Percentiles rank a stretch among this genome's conserved stretches.
Conservation (phyloP, 1,139 yeast genomes). For the Eremothecium coryli region DNA sequence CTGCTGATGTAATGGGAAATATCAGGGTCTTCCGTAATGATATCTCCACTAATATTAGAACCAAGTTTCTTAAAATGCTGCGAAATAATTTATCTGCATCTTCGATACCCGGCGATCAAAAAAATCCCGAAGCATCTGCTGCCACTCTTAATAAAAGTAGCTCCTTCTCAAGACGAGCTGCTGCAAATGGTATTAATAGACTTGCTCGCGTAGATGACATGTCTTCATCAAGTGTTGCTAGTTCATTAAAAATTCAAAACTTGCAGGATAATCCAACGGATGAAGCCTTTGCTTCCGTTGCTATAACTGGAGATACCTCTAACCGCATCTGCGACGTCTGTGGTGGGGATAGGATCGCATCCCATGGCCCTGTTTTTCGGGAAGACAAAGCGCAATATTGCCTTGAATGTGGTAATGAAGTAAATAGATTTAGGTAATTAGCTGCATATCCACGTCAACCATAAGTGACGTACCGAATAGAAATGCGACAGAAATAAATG, state of each 20-base stretch:
- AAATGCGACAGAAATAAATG: too few relatives aligned
- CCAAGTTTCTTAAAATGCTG: slow-evolving; percentile 23
- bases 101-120: too few relatives aligned
- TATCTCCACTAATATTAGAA: slow-evolving; percentile 42
- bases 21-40: slow-evolving; percentile 78
- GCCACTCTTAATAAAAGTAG: neutral
- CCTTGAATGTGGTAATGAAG: slow-evolving; percentile 32
- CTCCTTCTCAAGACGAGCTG: neutral
- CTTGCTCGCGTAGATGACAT: neutral
- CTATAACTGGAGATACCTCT: too few relatives aligned
- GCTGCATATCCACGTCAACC: too few relatives aligned
- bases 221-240: neutral
- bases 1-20: slow-evolving; percentile 66
- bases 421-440: slow-evolving; percentile 19
- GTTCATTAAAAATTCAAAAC: neutral
- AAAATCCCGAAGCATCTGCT: neutral
- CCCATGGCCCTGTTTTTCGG: neutral
- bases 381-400: slow-evolving; percentile 18
- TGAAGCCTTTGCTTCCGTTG: too few relatives aligned
- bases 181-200: neutral
- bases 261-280: slow-evolving; percentile 3
- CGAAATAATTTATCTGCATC: slow-evolving; percentile 8
- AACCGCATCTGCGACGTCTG: slow-evolving; percentile 30
- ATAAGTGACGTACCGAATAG: too few relatives aligned
- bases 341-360: slow-evolving; percentile 25